phyloP scores from a whole-genome alignment of 768 basidiomycete genomes.

The Crucibulum laeve region DNA sequence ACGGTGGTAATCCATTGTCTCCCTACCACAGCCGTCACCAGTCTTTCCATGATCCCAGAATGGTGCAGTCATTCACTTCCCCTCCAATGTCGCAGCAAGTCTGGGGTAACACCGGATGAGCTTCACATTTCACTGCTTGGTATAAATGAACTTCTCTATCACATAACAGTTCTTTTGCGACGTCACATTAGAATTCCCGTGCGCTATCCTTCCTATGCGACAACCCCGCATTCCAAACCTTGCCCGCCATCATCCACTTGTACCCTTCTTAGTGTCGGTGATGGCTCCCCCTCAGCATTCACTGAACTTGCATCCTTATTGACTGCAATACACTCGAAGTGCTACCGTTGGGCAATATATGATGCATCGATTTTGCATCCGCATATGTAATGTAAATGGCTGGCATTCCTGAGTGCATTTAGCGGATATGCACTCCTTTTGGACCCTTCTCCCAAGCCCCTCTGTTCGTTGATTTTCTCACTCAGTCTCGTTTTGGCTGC shows the following conservation, averaged over 20 bases:
- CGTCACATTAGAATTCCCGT: not conserved
- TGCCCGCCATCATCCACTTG: not conserved
- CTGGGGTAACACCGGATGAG: constrained; percentile 30
- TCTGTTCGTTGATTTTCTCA: not conserved
- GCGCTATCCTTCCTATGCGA: not conserved
- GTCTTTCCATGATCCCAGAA: constrained; percentile 23
- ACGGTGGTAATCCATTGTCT: constrained; percentile 11
- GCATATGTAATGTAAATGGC: not conserved
- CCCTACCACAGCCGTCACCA: constrained; percentile 21
- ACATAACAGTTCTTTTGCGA: too few relatives aligned
- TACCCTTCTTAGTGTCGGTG: not conserved
- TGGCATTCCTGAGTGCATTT: not conserved
- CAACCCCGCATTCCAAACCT: not conserved
- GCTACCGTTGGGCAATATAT: not conserved
- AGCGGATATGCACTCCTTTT: not conserved
- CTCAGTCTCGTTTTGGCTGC: not conserved
- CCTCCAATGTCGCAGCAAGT: constrained; percentile 27
- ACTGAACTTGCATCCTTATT: not conserved
- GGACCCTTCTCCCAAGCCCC: not conserved
- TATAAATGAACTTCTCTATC: too few relatives aligned
- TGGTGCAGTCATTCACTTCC: constrained; percentile 19
- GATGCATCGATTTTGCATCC: not conserved
- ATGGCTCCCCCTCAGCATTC: too few relatives aligned
- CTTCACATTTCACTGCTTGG: not conserved
- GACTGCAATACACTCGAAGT: not conserved